These are phyloP conservation scores for Calcarisporium arbuscula DNA, from an alignment of 2,329 filamentous ascomycete species.

Conservation along the genomic window DNA sequence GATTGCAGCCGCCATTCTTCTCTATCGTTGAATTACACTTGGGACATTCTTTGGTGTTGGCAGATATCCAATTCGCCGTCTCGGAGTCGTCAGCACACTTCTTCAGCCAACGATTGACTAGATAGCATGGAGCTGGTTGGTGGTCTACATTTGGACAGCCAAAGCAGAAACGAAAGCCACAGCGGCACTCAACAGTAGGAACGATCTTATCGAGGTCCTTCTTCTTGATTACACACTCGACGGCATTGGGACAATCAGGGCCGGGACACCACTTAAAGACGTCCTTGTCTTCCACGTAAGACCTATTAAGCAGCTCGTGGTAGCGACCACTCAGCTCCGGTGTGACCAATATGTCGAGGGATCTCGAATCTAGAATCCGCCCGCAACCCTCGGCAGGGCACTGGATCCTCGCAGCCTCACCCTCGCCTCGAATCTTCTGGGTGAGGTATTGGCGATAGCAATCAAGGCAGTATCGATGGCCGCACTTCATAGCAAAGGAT, in stretches of 20 bases:
- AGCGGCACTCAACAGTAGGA: conserved; percentile 81
- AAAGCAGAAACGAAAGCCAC: conserved; percentile 88
- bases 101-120: conserved; percentile 95
- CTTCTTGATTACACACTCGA: conserved; percentile 83
- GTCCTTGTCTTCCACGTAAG: conserved; percentile 95
- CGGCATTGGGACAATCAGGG: conserved; percentile 90
- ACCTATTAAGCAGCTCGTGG: conserved; percentile 78
- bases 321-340: conserved; percentile 59
- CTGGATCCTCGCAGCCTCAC: conserved; percentile 89
- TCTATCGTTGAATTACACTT: conserved; percentile 96
- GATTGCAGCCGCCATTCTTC: conserved; percentile 97
- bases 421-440: conserved; percentile 93
- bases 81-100: conserved; percentile 98
- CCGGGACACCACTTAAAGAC: conserved; percentile 96
- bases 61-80: conserved; percentile 98
- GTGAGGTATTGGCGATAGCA: conserved; percentile 88
- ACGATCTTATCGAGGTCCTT: conserved; percentile 81
- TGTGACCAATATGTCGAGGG: conserved; percentile 69
- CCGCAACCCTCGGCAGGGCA: conserved; percentile 85
- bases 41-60: conserved; percentile 97
- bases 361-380: conserved; percentile 84
- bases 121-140: conserved; percentile 81
- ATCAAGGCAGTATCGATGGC: conserved; percentile 84
- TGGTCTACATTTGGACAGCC: conserved; percentile 87
- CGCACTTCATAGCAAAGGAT: conserved; percentile 92